Evolutionary conservation across 805 yeast genomes (phyloP).

Genomic region (Ogataea sp.): DNA sequence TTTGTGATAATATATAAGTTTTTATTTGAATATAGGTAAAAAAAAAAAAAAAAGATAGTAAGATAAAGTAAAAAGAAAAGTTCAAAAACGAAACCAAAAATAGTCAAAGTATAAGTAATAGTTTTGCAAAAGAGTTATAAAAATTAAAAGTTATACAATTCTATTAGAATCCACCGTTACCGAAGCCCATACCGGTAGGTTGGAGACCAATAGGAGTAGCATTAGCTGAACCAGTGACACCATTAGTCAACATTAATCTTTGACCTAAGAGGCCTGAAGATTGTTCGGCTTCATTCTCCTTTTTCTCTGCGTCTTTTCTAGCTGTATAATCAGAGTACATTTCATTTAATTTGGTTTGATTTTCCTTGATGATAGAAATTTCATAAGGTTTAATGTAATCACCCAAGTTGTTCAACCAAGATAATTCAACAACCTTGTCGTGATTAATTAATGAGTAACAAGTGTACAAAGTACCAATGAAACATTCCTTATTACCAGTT

Average conservation of each 20-base stretch:
- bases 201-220: slow-evolving; percentile 51
- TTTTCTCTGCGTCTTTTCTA: slow-evolving; percentile 52
- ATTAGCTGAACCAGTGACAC: slow-evolving; percentile 29
- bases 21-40: background rate
- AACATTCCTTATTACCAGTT: slow-evolving; percentile 93
- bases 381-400: slow-evolving; percentile 90
- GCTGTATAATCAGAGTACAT: slow-evolving; percentile 63
- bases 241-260: slow-evolving; percentile 78
- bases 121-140: too few relatives aligned
- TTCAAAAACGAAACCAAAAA: slow-evolving; percentile 1
- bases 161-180: slow-evolving; percentile 37
- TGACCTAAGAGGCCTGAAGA: slow-evolving; percentile 45
- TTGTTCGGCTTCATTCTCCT: slow-evolving; percentile 36
- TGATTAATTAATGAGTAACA: slow-evolving; percentile 74
- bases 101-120: too few relatives aligned
- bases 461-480: slow-evolving; percentile 79
- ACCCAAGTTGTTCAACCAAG: slow-evolving; percentile 82
- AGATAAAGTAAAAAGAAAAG: background rate
- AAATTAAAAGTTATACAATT: too few relatives aligned
- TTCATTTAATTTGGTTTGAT: slow-evolving; percentile 54
- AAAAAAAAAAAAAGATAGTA: slow-evolving; percentile 4
- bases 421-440: slow-evolving; percentile 80
- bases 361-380: slow-evolving; percentile 78
- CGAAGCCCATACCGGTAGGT: slow-evolving; percentile 67
- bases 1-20: too few relatives aligned